Evolutionary conservation across 192 early-diverging fungal genomes (phyloP).

Genomic region (Glomus cerebriforme): DNA sequence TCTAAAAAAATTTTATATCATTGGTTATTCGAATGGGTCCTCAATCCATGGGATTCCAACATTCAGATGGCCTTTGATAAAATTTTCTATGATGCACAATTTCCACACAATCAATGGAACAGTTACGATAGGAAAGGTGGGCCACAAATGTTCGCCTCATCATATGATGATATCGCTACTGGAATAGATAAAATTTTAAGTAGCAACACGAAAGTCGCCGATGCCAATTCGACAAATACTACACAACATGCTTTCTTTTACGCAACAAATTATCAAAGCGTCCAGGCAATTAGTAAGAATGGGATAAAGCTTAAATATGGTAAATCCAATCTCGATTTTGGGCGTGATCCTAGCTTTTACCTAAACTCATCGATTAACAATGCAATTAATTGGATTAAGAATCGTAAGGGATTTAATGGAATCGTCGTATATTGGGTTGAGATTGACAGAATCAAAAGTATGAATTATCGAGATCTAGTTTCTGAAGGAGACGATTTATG

Average conservation of each 20-base stretch:
- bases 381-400: conserved; percentile 10
- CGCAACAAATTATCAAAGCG: neutral
- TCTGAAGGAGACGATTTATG: neutral
- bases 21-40: neutral
- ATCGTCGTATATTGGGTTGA: neutral
- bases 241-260: neutral
- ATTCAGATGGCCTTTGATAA: neutral
- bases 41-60: neutral
- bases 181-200: neutral
- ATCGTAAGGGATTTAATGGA: neutral
- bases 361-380: neutral
- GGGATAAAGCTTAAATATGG: neutral
- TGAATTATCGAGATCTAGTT: conserved; percentile 4
- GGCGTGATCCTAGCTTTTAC: neutral
- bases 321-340: conserved; percentile 1
- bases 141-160: neutral
- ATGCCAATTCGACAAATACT: neutral
- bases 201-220: neutral
- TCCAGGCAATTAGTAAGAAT: neutral
- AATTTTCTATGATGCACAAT: neutral
- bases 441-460: neutral
- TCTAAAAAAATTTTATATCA: neutral
- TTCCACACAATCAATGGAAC: neutral
- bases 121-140: neutral
- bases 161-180: neutral